These are phyloP conservation scores for Entophlyctis luteolus DNA, from an alignment of 192 early-diverging fungal genomes.

Conservation along the genomic window DNA sequence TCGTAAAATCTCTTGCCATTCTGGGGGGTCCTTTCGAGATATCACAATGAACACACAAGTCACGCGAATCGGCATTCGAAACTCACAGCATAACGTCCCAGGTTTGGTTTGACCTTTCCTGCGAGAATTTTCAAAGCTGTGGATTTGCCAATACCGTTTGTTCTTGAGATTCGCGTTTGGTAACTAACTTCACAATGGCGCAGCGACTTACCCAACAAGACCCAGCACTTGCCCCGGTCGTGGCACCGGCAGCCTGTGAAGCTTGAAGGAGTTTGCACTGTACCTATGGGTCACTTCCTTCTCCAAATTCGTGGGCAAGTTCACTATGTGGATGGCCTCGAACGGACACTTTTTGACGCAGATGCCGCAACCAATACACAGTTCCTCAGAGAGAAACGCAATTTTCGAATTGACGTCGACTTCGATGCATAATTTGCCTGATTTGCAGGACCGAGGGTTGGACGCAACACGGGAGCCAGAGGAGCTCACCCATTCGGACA, in stretches of 20 bases:
- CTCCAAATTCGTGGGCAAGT: constrained; percentile 92
- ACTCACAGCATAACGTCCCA: constrained; percentile 70
- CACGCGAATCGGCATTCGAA: background rate
- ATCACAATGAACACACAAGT: background rate
- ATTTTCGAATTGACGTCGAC: constrained; percentile 82
- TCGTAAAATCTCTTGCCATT: constrained; percentile 94
- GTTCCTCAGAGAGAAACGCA: constrained; percentile 86
- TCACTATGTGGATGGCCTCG: constrained; percentile 94
- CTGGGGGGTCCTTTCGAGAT: constrained; percentile 62
- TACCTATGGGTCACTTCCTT: constrained; percentile 94
- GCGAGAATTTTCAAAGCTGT: constrained; percentile 93
- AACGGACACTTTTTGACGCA: constrained; percentile 97
- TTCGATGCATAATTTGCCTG: constrained; percentile 93
- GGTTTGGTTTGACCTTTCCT: constrained; percentile 92
- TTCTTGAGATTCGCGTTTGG: constrained; percentile 55
- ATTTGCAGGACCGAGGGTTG: too few species aligned
- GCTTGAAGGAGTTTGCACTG: constrained; percentile 95
- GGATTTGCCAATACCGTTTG: constrained; percentile 83
- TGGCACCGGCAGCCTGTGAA: constrained; percentile 91
- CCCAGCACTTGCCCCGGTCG: constrained; percentile 95
- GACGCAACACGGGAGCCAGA: too few species aligned
- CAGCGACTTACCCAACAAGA: constrained; percentile 69
- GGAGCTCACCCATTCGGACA: constrained; percentile 88
- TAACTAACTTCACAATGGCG: too few species aligned
- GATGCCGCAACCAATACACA: constrained; percentile 98